These are phyloP conservation scores for Adenanthera pavonina DNA, from an alignment of 306 rosid species.

Conservation along the genomic window DNA sequence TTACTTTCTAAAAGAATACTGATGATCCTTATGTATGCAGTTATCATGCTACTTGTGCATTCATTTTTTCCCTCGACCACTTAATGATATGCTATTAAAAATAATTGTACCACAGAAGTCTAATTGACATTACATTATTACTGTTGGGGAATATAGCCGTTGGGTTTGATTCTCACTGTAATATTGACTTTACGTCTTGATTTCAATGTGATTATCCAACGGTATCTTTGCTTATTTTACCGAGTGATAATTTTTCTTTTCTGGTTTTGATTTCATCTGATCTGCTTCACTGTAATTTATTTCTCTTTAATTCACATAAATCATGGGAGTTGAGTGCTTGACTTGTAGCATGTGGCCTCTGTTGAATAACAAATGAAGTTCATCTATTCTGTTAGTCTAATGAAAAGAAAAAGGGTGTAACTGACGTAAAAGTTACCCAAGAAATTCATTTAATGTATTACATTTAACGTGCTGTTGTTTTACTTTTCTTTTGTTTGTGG, in stretches of 20 bases:
- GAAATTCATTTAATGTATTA: neutral
- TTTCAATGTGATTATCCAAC: too few species aligned
- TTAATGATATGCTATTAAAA: neutral
- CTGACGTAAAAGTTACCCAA: neutral
- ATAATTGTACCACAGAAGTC: neutral
- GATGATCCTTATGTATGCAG: neutral
- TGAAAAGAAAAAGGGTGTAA: neutral
- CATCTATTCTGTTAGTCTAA: neutral
- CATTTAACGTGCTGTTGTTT: neutral
- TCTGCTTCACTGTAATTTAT: neutral
- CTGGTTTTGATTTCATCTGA: neutral
- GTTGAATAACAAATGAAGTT: too few species aligned
- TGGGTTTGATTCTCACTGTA: too few species aligned
- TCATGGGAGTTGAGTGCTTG: neutral
- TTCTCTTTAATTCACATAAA: neutral
- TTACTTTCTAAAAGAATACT: conserved; percentile 25
- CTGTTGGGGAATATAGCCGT: too few species aligned
- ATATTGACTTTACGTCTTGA: too few species aligned
- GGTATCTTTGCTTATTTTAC: too few species aligned
- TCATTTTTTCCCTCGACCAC: conserved; percentile 22
- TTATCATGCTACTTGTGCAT: conserved; percentile 12
- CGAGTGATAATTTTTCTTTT: neutral
- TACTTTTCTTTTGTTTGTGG: neutral
- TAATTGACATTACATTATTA: neutral
- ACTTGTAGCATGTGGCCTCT: too few species aligned